A percentile compares a stretch with the other conserved stretches of the same genome.
Evolutionary conservation across 768 basidiomycete genomes (phyloP).

Genomic region (Suillus americanus): DNA sequence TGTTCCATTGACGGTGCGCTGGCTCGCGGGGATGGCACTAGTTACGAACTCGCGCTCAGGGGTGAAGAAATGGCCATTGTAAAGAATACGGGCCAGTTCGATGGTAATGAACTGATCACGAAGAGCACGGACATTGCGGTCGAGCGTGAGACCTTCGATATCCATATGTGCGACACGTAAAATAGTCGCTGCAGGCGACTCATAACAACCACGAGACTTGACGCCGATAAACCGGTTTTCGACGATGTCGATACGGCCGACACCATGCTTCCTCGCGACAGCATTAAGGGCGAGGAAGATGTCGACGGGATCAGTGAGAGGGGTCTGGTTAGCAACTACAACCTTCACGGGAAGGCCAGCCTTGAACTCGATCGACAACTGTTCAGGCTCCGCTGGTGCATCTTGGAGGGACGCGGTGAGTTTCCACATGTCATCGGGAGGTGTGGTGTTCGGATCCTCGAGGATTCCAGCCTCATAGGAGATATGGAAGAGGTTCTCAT

Average conservation of each 20-base stretch:
- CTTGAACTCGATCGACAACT: conserved; percentile 82
- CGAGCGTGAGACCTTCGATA: conserved; percentile 95
- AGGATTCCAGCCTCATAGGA: conserved; percentile 99
- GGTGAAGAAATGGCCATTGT: conserved; percentile 99
- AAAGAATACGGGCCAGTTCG: conserved; percentile 86
- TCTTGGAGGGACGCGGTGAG: conserved; percentile 82
- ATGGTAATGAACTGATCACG: conserved; percentile 95
- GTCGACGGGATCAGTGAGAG: conserved; percentile 89
- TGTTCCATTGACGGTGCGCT: conserved; percentile 93
- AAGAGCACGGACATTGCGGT: conserved; percentile 92
- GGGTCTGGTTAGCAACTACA: conserved; percentile 60
- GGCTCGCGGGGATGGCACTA: conserved; percentile 87
- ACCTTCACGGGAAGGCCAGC: conserved; percentile 87
- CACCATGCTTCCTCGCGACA: conserved; percentile 90
- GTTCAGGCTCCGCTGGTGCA: conserved; percentile 78
- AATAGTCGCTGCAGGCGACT: conserved; percentile 95
- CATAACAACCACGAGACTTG: conserved; percentile 99
- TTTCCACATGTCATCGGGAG: conserved; percentile 99
- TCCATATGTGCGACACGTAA: conserved; percentile 95
- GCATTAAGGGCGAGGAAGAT: conserved; percentile 91
- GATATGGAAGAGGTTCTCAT: conserved; percentile 99
- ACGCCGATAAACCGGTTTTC: conserved; percentile 99
- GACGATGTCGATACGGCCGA: conserved; percentile 98
- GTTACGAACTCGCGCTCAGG: conserved; percentile 96
- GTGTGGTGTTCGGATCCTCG: conserved; percentile 93